Percentiles rank a stretch among this genome's conserved stretches.
phyloP scores from a whole-genome alignment of 805 yeast species.

The Sporopachydermia lactativora region DNA sequence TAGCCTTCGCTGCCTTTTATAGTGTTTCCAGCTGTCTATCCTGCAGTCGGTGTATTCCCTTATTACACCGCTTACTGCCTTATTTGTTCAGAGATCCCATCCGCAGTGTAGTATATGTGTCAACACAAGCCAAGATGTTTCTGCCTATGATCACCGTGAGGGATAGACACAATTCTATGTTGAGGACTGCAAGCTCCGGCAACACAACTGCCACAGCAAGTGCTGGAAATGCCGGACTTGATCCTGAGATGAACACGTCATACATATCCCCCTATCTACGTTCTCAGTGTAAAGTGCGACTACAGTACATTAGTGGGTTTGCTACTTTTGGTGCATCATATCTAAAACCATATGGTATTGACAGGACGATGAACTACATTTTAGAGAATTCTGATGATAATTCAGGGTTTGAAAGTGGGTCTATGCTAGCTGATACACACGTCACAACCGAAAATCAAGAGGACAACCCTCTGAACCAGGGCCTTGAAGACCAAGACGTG shows the following conservation, averaged over 20 bases:
- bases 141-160: neutral
- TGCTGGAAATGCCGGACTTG: neutral
- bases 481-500: conserved; percentile 3
- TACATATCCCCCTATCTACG: neutral
- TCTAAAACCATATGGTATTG: conserved; percentile 45
- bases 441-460: neutral
- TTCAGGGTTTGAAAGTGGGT: conserved; percentile 8
- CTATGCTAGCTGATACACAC: conserved; percentile 2
- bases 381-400: conserved; percentile 15
- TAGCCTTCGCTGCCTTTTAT: too few relatives aligned
- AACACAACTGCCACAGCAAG: neutral
- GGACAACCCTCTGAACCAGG: neutral
- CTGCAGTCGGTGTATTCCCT: too few relatives aligned
- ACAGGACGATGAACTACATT: conserved; percentile 31
- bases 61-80: too few relatives aligned
- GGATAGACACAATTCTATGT: neutral
- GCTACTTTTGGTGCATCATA: conserved; percentile 32
- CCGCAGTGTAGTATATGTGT: too few relatives aligned
- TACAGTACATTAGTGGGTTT: neutral
- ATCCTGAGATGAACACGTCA: neutral
- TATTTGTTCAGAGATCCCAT: too few relatives aligned
- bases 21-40: too few relatives aligned
- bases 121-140: too few relatives aligned
- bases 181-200: neutral
- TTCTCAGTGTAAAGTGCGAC: neutral